Evolutionary conservation across 257 asterid species (phyloP).

Genomic region (Solanum paucissectum): DNA sequence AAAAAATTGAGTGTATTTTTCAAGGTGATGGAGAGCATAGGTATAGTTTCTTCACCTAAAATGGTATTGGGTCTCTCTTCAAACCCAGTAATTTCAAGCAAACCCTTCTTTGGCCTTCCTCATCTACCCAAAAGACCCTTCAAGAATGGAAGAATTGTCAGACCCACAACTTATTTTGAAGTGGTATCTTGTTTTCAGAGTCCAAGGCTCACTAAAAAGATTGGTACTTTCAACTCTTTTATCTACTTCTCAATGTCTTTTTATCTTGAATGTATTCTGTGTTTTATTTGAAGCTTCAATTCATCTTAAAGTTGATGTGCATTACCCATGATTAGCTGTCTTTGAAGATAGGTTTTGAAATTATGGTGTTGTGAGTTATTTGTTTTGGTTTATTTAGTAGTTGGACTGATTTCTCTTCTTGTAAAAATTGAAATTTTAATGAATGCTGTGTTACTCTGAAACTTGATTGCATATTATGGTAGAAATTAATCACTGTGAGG

Average conservation of each 20-base stretch:
- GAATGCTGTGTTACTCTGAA: background rate
- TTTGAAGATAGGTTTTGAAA: background rate
- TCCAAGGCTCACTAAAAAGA: conserved; percentile 34
- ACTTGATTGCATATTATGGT: background rate
- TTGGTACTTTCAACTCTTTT: conserved; percentile 26
- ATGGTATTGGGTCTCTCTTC: conserved; percentile 46
- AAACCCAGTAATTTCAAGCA: conserved; percentile 34
- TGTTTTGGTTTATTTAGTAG: background rate
- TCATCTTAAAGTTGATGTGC: background rate
- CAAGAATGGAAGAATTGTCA: conserved; percentile 15
- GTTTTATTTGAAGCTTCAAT: background rate
- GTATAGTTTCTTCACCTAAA: conserved; percentile 62
- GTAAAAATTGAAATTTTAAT: background rate
- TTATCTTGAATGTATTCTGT: background rate
- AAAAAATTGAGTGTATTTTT: background rate
- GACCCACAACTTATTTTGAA: conserved; percentile 25
- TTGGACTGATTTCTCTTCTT: background rate
- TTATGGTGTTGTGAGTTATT: background rate
- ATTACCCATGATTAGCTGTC: background rate
- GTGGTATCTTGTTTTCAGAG: conserved; percentile 32
- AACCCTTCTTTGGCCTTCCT: conserved; percentile 49
- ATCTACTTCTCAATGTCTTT: background rate
- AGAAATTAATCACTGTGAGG: background rate
- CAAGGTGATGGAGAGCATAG: conserved; percentile 47
- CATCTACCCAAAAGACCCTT: conserved; percentile 26